Conservation (phyloP, 2,329 filamentous ascomycete species). For the Cryphonectria naterciae region DNA sequence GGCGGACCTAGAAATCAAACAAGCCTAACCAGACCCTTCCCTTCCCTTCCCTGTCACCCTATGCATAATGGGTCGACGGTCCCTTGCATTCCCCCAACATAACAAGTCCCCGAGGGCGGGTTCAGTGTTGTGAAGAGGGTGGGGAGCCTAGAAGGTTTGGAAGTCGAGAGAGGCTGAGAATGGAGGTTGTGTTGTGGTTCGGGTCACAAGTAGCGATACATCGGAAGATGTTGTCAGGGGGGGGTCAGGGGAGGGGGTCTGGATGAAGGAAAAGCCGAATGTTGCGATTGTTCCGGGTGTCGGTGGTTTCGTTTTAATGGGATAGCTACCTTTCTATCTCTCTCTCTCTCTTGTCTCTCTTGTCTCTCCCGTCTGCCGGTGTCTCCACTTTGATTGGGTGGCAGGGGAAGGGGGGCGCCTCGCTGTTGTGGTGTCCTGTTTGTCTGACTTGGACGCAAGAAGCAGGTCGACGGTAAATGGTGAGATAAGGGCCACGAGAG, state of each 20-base stretch:
- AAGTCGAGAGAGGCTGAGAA: not conserved
- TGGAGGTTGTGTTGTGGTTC: not conserved
- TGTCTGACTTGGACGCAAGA: conserved; percentile 13
- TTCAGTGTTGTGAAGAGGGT: not conserved
- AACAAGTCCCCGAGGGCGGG: not conserved
- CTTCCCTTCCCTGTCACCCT: not conserved
- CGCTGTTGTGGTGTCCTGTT: not conserved
- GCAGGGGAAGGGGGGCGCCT: not conserved
- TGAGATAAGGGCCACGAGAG: not conserved
- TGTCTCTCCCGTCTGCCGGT: not conserved
- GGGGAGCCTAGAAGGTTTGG: conserved; percentile 16
- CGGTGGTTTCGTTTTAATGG: conserved; percentile 11
- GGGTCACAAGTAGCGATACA: conserved; percentile 14
- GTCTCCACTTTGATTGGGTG: not conserved
- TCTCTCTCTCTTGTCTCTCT: not conserved
- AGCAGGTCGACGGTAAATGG: conserved; percentile 3
- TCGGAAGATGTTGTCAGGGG: not conserved
- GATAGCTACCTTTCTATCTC: not conserved
- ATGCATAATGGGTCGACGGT: conserved; percentile 1
- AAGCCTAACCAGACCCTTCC: not conserved
- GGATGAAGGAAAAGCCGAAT: conserved; percentile 18
- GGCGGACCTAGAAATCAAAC: not conserved
- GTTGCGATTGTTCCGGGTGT: conserved; percentile 21
- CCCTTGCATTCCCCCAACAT: not conserved
- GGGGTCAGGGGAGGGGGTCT: conserved; percentile 9